Conservation (phyloP, 2,329 filamentous ascomycete species). For the Phoma sp. region DNA sequence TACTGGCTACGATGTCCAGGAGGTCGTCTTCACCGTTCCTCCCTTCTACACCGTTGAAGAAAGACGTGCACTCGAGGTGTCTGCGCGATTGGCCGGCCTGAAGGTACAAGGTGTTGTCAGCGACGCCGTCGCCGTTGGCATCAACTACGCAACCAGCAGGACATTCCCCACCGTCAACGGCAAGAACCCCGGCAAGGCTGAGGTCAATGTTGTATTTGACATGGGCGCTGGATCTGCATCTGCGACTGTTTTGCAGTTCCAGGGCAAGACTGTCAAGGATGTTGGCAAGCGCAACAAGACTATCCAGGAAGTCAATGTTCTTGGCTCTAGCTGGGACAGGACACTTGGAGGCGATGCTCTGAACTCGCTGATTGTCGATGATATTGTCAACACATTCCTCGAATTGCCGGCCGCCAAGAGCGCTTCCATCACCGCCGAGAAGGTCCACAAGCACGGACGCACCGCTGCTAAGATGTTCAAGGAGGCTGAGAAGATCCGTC, state of each 20-base stretch:
- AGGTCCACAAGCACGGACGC: constrained; percentile 77
- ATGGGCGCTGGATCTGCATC: constrained; percentile 97
- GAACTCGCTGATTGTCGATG: constrained; percentile 85
- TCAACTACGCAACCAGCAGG: constrained; percentile 93
- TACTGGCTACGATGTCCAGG: constrained; percentile 73
- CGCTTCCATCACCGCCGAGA: constrained; percentile 64
- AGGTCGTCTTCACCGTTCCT: constrained; percentile 87
- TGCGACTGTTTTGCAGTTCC: constrained; percentile 87
- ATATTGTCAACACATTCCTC: constrained; percentile 83
- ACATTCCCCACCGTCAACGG: constrained; percentile 80
- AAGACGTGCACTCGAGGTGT: constrained; percentile 81
- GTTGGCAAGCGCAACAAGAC: constrained; percentile 95
- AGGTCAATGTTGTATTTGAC: constrained; percentile 92
- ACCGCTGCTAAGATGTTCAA: constrained; percentile 90
- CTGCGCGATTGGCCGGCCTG: constrained; percentile 85
- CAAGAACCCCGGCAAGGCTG: constrained; percentile 77
- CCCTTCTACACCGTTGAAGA: constrained; percentile 90
- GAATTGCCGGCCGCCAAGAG: constrained; percentile 69
- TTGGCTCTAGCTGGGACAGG: constrained; percentile 87
- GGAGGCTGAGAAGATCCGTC: constrained; percentile 84
- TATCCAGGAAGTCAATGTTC: constrained; percentile 88
- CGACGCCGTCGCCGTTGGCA: constrained; percentile 87
- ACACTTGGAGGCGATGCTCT: constrained; percentile 88
- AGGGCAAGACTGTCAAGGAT: constrained; percentile 88
- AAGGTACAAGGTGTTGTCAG: constrained; percentile 84